Evolutionary conservation across 2,329 filamentous ascomycete species (phyloP), one percentile per base, ranked within the genome.

Genomic region (Talaromyces atroroseus): DNA sequence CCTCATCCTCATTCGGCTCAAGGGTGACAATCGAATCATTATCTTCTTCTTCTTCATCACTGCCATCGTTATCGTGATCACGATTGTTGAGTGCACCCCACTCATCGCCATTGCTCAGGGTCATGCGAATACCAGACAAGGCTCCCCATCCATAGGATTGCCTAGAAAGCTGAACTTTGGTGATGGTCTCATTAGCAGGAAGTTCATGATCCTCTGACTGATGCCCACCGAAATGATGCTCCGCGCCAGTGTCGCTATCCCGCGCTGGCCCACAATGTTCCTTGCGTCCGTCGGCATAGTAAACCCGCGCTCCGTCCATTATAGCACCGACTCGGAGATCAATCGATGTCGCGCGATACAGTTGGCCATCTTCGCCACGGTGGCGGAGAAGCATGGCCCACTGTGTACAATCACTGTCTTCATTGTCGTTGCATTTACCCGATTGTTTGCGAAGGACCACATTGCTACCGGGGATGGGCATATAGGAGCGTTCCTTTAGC

Each of bases 291-390:
- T 79, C 76, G 46, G 64, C 65, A 60, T 76, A 80, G 58, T 76
- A 66, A 2, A 80, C 72, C 32, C 76, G 69, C 5, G 73, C 76
- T 24, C 78, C 76, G 52, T 80, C 77, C 42, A 79, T 71, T 6
- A 66, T 61, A 42, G 64, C 68, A 3, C 78, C 78, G 5, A 78
- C 72, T 1, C 76, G 69, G 2, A 79, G 61, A 58, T 80, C 77
- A 26, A 80, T 74, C 16, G 66, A 70, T 1, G 64, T 68, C 0
- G 75, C 77, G n/a, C 66, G 65, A 52, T 20, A 55, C 59, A 34
- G 49, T 21, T 26, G 20, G 8, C 71, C 72, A 29, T 70, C 62
- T 11, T 51, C 23, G 7, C 64, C 60, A 11, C 64, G 62, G 56
- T 64, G 69, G 34, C 64, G 62, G 66, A 34, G 61, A 46, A 5